A percentile compares a stretch with the other conserved stretches of the same genome.
phyloP scores from a whole-genome alignment of 164 flowering plant species.

The Tinospora cordifolia region DNA sequence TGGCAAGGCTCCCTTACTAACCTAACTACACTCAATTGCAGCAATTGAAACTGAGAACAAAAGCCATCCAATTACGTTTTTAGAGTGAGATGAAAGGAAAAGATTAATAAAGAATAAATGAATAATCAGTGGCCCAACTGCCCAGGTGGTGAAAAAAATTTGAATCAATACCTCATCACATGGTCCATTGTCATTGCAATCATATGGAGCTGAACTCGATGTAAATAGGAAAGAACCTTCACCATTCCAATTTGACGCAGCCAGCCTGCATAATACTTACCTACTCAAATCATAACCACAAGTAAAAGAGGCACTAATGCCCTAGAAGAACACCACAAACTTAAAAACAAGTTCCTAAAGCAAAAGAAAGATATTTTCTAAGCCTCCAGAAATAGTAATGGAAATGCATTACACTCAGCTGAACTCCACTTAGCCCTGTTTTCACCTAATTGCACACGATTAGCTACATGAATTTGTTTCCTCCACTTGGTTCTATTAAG shows the following conservation, averaged over 20 bases:
- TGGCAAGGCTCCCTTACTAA: too few species aligned
- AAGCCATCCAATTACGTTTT: too few species aligned
- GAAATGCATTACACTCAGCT: neutral
- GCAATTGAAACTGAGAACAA: too few species aligned
- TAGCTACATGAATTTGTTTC: too few species aligned
- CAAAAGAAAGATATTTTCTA: neutral
- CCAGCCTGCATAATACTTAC: slow-evolving; percentile 41
- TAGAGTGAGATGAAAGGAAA: too few species aligned
- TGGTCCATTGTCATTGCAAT: slow-evolving; percentile 71
- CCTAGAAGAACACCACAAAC: neutral
- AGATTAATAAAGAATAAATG: too few species aligned
- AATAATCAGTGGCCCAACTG: too few species aligned
- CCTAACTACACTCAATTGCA: too few species aligned
- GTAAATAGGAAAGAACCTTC: slow-evolving; percentile 86
- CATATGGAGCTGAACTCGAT: slow-evolving; percentile 86
- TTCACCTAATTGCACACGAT: too few species aligned
- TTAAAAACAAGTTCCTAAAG: neutral
- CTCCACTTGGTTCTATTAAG: too few species aligned
- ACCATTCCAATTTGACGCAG: slow-evolving; percentile 80
- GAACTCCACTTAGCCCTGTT: too few species aligned
- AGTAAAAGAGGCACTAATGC: neutral
- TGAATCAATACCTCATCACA: slow-evolving; percentile 69
- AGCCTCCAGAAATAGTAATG: neutral
- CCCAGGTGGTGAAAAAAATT: too few species aligned
- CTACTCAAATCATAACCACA: neutral